A percentile compares a stretch with the other conserved stretches of the same genome.
These are phyloP conservation scores for Starmerella bacillaris DNA, from an alignment of 805 yeast genomes.

Conservation along the genomic window DNA sequence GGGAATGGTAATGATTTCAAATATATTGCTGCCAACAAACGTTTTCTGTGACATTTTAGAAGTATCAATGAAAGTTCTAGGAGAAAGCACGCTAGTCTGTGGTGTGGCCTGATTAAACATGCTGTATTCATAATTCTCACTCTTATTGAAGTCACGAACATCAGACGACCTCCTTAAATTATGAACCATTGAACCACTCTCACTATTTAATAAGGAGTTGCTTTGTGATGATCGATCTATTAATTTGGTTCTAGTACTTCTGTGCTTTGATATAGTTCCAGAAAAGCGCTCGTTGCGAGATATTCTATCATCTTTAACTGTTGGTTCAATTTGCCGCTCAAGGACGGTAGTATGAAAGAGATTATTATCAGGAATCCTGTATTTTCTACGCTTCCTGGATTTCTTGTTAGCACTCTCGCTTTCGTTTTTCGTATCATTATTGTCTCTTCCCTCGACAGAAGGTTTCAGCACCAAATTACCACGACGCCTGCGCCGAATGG, in stretches of 20 bases:
- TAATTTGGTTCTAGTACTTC: too few species aligned
- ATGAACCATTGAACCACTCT: too few species aligned
- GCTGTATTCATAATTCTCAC: too few species aligned
- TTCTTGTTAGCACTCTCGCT: too few species aligned
- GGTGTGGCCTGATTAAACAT: too few species aligned
- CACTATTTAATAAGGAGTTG: too few species aligned
- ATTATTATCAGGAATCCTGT: not conserved
- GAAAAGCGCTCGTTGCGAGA: too few species aligned
- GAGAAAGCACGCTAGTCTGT: not conserved
- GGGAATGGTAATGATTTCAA: constrained; percentile 2
- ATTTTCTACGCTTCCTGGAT: not conserved
- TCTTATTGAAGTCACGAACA: too few species aligned
- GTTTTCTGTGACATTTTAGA: constrained; percentile 2
- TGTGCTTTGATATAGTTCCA: too few species aligned
- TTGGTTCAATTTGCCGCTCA: constrained; percentile 3
- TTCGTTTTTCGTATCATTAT: not conserved
- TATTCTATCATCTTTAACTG: too few species aligned
- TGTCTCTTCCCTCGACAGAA: not conserved
- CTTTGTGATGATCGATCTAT: too few species aligned
- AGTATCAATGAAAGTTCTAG: not conserved
- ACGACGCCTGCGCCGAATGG: constrained; percentile 2
- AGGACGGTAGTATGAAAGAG: constrained; percentile 4
- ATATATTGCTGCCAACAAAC: constrained; percentile 10
- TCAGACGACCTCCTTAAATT: too few species aligned
- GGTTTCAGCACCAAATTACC: not conserved